Conservation (phyloP, 1,139 yeast genomes). For the Geotrichum aggregatum region DNA sequence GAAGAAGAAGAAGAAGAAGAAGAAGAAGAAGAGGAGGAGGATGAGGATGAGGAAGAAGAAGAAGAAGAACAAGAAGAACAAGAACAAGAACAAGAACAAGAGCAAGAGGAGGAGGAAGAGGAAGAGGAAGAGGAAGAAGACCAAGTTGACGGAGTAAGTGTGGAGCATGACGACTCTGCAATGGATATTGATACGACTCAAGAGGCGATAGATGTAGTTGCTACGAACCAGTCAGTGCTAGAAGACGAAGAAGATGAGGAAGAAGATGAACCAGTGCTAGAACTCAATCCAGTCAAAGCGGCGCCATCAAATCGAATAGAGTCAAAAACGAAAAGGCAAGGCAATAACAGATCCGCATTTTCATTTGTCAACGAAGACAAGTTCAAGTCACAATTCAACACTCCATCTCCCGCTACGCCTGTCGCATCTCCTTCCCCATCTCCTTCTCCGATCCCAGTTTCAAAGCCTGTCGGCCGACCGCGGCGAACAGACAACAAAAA, state of each 20-base stretch:
- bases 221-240: conserved; percentile 25
- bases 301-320: neutral
- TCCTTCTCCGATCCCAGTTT: conserved; percentile 2
- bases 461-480: neutral
- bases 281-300: neutral
- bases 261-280: conserved; percentile 15
- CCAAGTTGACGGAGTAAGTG: conserved; percentile 16
- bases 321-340: neutral
- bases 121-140: conserved; percentile 20
- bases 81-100: neutral
- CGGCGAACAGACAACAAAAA: conserved; percentile 5
- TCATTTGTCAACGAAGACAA: conserved; percentile 2
- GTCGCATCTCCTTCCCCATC: neutral
- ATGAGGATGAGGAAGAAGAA: conserved; percentile 19
- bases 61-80: neutral
- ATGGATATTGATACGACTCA: conserved; percentile 10
- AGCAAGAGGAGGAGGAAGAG: too few relatives aligned
- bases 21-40: conserved; percentile 22
- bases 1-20: conserved; percentile 23
- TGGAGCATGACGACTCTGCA: conserved; percentile 13
- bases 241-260: conserved; percentile 21
- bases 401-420: conserved; percentile 1
- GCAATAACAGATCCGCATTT: neutral
- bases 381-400: neutral
- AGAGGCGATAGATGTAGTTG: conserved; percentile 19